Base-by-base conservation (phyloP, 805 yeast species). In the Scheffersomyces ergatensis region DNA sequence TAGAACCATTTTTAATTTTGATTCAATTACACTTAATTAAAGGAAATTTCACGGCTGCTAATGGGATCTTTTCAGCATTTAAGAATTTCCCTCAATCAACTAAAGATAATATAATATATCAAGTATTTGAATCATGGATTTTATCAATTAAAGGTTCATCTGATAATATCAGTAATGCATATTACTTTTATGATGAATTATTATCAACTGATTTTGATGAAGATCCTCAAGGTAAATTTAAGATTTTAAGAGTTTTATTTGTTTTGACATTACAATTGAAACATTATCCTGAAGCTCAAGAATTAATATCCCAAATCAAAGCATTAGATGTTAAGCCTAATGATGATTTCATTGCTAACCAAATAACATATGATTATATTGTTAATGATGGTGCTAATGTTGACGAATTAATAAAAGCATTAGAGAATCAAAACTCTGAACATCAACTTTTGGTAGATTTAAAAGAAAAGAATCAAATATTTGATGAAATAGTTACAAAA, bases 201-300 rank as follows among this genome's bases (percentile, higher is more conserved):
- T 72, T 89, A 33, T 81, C 85, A 11, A 46, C 53, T 11, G 72
- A 65, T 44, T 66, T 65, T 34, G 69, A 66, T 32, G 64, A 60
- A 33, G 74, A 68, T 38, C 43, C 53, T 4, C 58, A 52, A 32
- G 67, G 70, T 18, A 63, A 62, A 46, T 60, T 55, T 48, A 60
- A 55, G 41, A 45, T 65, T 14, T 74, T 85, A 50, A 60, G 51
- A 40, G 82, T 85, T 30, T 78, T 89, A 54, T 75, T 89, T 33
- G 84, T 82, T 9, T 72, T 89, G 44, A 89, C 90, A 46, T 65
- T 90, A 52, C 89, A 87, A 65, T 76, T 89, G 58, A 79, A 82
- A 37, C 85, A 90, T 55, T 69, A 79, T 41, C 92, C 90, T 2
- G 97, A 92, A 64, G 90, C 96, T 8, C 76, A 77, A 44, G 87